Evolutionary conservation across 139 green algal species (phyloP).

Genomic region (Chlorokybus atmophyticus): DNA sequence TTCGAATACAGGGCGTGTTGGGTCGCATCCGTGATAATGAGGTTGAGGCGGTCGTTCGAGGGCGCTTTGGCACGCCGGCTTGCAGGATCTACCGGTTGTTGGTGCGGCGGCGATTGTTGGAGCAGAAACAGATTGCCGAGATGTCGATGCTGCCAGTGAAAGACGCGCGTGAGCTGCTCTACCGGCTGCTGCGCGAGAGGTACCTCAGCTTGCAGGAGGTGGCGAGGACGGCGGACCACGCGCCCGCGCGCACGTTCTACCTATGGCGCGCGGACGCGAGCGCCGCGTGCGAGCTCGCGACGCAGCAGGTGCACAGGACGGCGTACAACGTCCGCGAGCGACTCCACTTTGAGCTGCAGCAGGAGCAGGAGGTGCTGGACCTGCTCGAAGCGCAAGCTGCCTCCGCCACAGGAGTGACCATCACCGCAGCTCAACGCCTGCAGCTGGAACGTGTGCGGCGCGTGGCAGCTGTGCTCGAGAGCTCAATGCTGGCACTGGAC

Average conservation of each 20-base stretch:
- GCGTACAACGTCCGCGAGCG: slow-evolving; percentile 50
- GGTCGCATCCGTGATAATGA: too few relatives aligned
- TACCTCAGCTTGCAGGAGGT: slow-evolving; percentile 56
- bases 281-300: slow-evolving; percentile 19
- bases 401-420: slow-evolving; percentile 4
- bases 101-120: slow-evolving; percentile 45
- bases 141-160: slow-evolving; percentile 38
- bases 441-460: slow-evolving; percentile 29
- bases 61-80: slow-evolving; percentile 42
- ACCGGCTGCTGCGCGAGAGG: slow-evolving; percentile 60
- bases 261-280: slow-evolving; percentile 47
- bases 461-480: slow-evolving; percentile 41
- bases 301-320: slow-evolving; percentile 37
- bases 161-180: slow-evolving; percentile 65
- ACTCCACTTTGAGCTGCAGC: slow-evolving; percentile 41
- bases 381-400: background rate
- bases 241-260: slow-evolving; percentile 66
- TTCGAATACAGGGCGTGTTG: too few relatives aligned
- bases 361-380: slow-evolving; percentile 39
- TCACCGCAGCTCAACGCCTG: slow-evolving; percentile 29
- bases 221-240: slow-evolving; percentile 55
- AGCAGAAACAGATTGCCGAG: slow-evolving; percentile 62
- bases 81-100: slow-evolving; percentile 66
- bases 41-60: slow-evolving; percentile 39
- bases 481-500: slow-evolving; percentile 41